Percentiles rank a stretch among this genome's conserved stretches.
Evolutionary conservation across 2,329 filamentous ascomycete genomes (phyloP).

Genomic region (Aspergillus pseudoviridinutans): DNA sequence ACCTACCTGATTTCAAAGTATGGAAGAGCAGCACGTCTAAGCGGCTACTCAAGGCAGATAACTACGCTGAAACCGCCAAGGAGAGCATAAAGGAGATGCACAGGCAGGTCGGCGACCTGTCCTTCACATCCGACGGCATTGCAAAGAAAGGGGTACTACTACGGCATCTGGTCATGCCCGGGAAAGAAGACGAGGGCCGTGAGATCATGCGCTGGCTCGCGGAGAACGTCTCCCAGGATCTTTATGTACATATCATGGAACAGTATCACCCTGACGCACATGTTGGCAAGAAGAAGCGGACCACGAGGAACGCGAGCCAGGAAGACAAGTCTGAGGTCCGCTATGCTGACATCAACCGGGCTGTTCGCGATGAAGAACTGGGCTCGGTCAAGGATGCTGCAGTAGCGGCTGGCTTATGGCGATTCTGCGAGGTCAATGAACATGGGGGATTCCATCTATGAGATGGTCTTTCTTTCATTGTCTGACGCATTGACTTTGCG

Average conservation of each 20-base stretch:
- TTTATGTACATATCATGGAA: constrained; percentile 85
- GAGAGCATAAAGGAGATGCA: constrained; percentile 81
- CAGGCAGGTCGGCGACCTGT: constrained; percentile 74
- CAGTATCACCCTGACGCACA: constrained; percentile 79
- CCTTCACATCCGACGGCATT: constrained; percentile 76
- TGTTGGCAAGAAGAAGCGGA: constrained; percentile 64
- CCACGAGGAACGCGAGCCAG: constrained; percentile 4
- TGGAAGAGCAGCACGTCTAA: constrained; percentile 65
- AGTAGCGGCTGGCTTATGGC: constrained; percentile 68
- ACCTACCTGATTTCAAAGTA: constrained; percentile 84
- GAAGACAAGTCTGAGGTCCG: constrained; percentile 48
- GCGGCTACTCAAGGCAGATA: constrained; percentile 71
- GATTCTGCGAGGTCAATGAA: constrained; percentile 65
- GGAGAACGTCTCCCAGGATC: constrained; percentile 65
- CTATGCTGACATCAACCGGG: constrained; percentile 76
- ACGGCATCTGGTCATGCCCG: constrained; percentile 81
- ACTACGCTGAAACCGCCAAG: constrained; percentile 67
- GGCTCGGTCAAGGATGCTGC: constrained; percentile 64
- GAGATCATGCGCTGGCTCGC: constrained; percentile 75
- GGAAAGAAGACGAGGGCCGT: constrained; percentile 67
- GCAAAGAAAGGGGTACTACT: constrained; percentile 73
- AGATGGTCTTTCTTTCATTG: constrained; percentile 4
- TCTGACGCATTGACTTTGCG: not conserved
- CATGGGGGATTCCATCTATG: constrained; percentile 53
- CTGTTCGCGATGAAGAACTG: constrained; percentile 62